A percentile compares a stretch with the other conserved stretches of the same genome.
phyloP scores from a whole-genome alignment of 257 asterid species.

The Solanum corneliomulleri region DNA sequence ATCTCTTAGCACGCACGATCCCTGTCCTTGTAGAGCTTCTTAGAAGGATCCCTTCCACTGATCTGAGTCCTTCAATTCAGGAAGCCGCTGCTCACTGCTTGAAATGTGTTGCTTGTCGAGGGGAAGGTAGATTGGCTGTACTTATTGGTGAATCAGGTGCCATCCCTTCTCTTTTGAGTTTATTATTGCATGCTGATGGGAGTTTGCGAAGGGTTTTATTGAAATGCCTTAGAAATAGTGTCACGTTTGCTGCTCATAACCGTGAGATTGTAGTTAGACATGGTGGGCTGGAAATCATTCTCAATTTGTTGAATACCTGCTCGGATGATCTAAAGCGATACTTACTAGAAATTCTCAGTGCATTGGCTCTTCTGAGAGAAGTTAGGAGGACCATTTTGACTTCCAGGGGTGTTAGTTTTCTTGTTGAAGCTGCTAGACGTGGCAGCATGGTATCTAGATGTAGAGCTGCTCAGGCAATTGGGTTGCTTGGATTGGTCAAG shows the following conservation, averaged over 20 bases:
- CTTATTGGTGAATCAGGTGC: conserved; percentile 38
- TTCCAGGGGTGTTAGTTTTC: conserved; percentile 23
- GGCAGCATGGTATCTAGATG: conserved; percentile 53
- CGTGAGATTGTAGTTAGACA: conserved; percentile 19
- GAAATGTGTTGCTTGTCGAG: conserved; percentile 36
- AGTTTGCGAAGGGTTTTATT: conserved; percentile 20
- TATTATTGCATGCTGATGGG: conserved; percentile 25
- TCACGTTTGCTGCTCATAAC: conserved; percentile 24
- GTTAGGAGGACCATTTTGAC: conserved; percentile 32
- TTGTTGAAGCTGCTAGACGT: conserved; percentile 37
- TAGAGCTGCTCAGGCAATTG: conserved; percentile 60
- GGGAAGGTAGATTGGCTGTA: conserved; percentile 41
- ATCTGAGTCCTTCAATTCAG: conserved; percentile 19
- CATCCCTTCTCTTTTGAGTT: conserved; percentile 28
- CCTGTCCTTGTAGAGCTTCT: conserved; percentile 43
- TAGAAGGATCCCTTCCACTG: conserved; percentile 4
- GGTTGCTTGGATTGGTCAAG: conserved; percentile 42
- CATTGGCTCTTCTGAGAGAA: conserved; percentile 51
- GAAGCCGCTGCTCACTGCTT: conserved; percentile 49
- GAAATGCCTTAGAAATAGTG: conserved; percentile 43
- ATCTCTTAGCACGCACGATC: conserved; percentile 22
- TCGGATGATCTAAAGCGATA: conserved; percentile 17
- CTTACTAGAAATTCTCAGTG: conserved; percentile 44
- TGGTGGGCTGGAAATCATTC: conserved; percentile 38
- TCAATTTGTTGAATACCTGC: conserved; percentile 17